Percentiles rank a stretch among this genome's conserved stretches.
Evolutionary conservation across 1,284 basidiomycete genomes (phyloP).

Genomic region (Marasmius sp.): DNA sequence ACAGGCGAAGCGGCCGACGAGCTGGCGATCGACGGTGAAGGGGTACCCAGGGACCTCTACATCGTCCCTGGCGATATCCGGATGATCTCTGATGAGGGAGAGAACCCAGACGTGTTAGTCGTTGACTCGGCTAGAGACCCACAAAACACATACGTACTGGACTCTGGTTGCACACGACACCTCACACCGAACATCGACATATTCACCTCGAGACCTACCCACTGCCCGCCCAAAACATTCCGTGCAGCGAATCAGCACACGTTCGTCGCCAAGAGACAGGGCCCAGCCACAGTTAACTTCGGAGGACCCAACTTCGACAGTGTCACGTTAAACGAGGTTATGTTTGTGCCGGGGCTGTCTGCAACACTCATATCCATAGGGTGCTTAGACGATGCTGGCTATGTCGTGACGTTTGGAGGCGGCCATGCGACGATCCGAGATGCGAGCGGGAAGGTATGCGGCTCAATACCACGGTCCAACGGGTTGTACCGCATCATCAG

Average conservation of each 20-base stretch:
- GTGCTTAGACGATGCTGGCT: conserved; percentile 21
- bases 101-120: too few species aligned
- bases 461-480: conserved; percentile 6
- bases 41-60: too few species aligned
- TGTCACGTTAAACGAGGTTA: conserved; percentile 16
- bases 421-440: conserved; percentile 10
- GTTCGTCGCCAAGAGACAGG: conserved; percentile 16
- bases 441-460: not conserved
- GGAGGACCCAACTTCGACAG: conserved; percentile 18
- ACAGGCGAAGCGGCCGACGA: too few species aligned
- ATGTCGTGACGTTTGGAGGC: conserved; percentile 12
- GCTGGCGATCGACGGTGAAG: too few species aligned
- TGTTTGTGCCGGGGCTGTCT: conserved; percentile 22
- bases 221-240: too few species aligned
- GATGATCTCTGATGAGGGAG: too few species aligned
- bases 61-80: too few species aligned
- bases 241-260: conserved; percentile 9
- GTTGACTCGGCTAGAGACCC: too few species aligned
- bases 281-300: conserved; percentile 18
- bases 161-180: too few species aligned
- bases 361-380: conserved; percentile 24
- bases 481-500: conserved; percentile 10
- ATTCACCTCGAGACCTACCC: too few species aligned
- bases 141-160: too few species aligned
- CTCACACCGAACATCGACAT: too few species aligned